Base-by-base conservation (phyloP, 805 yeast species). In the Saturnispora sekii region DNA sequence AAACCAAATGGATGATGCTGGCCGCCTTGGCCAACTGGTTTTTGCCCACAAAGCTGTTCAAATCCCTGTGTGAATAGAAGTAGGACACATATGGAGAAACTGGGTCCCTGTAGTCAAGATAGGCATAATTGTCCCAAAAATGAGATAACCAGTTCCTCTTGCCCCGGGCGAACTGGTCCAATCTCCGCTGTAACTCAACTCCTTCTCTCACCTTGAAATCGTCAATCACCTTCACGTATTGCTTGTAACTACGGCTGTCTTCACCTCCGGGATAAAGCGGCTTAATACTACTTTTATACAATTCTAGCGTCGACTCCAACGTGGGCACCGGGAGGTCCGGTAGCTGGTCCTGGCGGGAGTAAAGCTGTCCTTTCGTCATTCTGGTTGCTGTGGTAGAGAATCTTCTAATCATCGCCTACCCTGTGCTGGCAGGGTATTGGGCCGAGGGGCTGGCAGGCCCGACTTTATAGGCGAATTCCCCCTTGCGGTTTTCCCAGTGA, bases 101-200 rank as follows among this genome's bases (percentile, higher is more conserved):
- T 0, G 97, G 95, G 63, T 87, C 97, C 53, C 93, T 74, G 67
- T 87, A 89, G 35, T 83, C 79, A 69, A 90, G 70, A 65, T 90
- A 90, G 16, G 96, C 95, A 53, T 84, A 85, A 56, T 84, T 83
- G 63, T 90, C 95, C 98, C 98, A 90, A 73, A 82, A 87, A 48
- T 77, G 81, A 39, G 84, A 76, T 56, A 90, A 72, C 98, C 98
- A 90, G 63, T 90, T 90, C 59, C 87, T 81, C 46, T 66, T 69
- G 44, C 58, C 65, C 29, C 65, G 54, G 28, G 90, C 81, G 53
- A 77, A 76, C 21, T 71, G 66, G 32, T 63, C 58, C 43, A 90
- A 72, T 48, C 89, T 73, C 46, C 68, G 52, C 60, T 90, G 97
- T 50, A 90, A 73, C 14, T 93, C 87, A 38, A 69, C 68, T 7